Evolutionary conservation across 2,329 filamentous ascomycete species (phyloP), one percentile per base, ranked within the genome.

Genomic region (Apiospora aurea): DNA sequence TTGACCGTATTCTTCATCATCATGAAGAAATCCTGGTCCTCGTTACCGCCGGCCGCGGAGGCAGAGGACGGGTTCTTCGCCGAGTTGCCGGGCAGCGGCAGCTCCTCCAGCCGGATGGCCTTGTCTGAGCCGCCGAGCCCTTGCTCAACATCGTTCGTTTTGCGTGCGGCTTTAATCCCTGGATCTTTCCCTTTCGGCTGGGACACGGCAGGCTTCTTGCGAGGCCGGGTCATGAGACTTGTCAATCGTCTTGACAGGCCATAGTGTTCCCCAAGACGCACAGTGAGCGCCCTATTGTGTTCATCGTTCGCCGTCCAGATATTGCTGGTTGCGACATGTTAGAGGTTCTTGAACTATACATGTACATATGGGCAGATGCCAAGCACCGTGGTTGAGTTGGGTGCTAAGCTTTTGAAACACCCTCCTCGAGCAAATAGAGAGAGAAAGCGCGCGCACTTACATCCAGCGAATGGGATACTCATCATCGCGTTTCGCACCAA

Each of bases 1-100:
- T 94, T 92, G 85, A 92, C 92, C n/a, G 93, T 91, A 71, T 91
- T 88, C 74, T 93, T 87, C 7, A 92, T 88, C 57, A 94, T 85
- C 43, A 89, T 69, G 73, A 83, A 83, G 73, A 86, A 76, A 74
- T 82, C 75, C 72, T 83, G 71, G 44, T 77, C 79, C 61, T 81
- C 79, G 47, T 64, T 41, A 38, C 70, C 67, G 43, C 41, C 41
- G 47, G 34, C 53, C 46, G 21, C 57, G 11, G 7, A 67, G 61
- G 43, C 76, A 41, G 57, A 21, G 10, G 57, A 64, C 2, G 57
- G 29, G 4, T n/a, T 41, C 57, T 64, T 64, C 18, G 57, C 57
- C 57, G 10, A 64, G 29, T 14, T 38, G 34, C 29, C 57, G 34
- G 34, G 2, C 18, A 21, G 57, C 8, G 29, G 38, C 29, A 64